Base-by-base conservation (phyloP, 2,329 filamentous ascomycete genomes). In the Cadophora luteo-olivacea region DNA sequence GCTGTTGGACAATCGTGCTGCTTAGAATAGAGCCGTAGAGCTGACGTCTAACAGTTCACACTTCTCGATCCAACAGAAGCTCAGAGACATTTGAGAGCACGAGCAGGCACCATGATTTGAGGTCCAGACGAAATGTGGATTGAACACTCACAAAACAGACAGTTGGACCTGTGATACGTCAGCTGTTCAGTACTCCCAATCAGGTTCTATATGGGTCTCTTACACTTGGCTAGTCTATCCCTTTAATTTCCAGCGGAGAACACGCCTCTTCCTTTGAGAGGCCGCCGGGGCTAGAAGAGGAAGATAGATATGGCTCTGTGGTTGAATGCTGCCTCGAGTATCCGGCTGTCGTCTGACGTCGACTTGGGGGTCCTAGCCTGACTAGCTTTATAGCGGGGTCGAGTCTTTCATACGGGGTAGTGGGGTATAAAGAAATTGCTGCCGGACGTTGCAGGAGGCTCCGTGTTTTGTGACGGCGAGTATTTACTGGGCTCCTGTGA, bases 371-470 rank as follows among this genome's bases (percentile, higher is more conserved):
- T 9, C 14, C n/a, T 16, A 25, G 22, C 36, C 57, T 60, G 33
- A 41, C 33, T 38, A 25, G 57, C 57, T 60, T 2, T 24, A n/a
- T 14, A 45, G 57, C 36, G 57, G 33, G 55, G 55, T 38, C 8
- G 24, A 58, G 33, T 12, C 9, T 14, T n/a, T 58, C 33, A 45
- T 60, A 60, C 22, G 57, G 57, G 57, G 36, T 60, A 41, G 57
- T 41, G 57, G 57, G 57, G 57, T 60, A 45, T 41, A 11, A 60
- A 45, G 33, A 41, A 8, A 60, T 25, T 41, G 36, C 33, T 14
- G 16, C 22, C 36, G 19, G 33, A 14, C 9, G 32, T 22, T 55
- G 7, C 45, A 45, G 41, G 11, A 22, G 54, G 19, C 9, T 58
- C 32, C 6, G 6, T 58, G 9, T 45, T 38, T 25, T 11, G 57